Conservation (phyloP, 805 yeast species). For the Yarrowia sp. region DNA sequence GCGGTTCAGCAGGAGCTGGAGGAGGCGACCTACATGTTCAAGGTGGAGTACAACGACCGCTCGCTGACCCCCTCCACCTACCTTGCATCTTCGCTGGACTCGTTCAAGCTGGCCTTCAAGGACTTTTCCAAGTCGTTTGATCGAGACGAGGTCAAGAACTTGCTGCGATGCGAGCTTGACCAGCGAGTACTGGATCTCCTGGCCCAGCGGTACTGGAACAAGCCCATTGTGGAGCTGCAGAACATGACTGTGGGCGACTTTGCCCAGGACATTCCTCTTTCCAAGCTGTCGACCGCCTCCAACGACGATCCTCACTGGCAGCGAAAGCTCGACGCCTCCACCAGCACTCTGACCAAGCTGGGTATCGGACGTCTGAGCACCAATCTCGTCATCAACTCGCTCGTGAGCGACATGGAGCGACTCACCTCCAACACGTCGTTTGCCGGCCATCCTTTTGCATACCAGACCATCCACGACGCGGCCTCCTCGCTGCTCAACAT, state of each 20-base stretch:
- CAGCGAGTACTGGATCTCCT: constrained; percentile 85
- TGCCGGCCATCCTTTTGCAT: constrained; percentile 85
- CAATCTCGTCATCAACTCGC: constrained; percentile 76
- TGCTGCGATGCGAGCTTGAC: constrained; percentile 83
- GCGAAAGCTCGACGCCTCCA: constrained; percentile 80
- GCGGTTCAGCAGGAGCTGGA: constrained; percentile 90
- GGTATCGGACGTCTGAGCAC: constrained; percentile 95
- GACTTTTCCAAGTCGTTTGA: constrained; percentile 85
- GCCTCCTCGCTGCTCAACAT: constrained; percentile 78
- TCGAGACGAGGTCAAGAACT: constrained; percentile 77
- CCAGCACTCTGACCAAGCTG: constrained; percentile 83
- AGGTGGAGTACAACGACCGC: constrained; percentile 96
- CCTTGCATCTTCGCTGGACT: constrained; percentile 88
- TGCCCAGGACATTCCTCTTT: constrained; percentile 57
- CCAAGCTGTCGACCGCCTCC: constrained; percentile 62
- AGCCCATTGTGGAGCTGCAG: constrained; percentile 53
- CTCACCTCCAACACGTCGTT: constrained; percentile 77
- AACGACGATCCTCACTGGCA: constrained; percentile 86
- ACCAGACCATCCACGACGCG: constrained; percentile 80
- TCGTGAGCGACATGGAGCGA: constrained; percentile 76
- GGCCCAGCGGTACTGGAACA: constrained; percentile 93
- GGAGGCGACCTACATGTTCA: constrained; percentile 89
- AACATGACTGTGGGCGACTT: constrained; percentile 42
- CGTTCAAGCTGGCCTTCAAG: constrained; percentile 82
- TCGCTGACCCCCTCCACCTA: constrained; percentile 93